Percentiles rank a stretch among this genome's conserved stretches.
Conservation (phyloP, 129 eudicot species). For the Saussurea involucrata region DNA sequence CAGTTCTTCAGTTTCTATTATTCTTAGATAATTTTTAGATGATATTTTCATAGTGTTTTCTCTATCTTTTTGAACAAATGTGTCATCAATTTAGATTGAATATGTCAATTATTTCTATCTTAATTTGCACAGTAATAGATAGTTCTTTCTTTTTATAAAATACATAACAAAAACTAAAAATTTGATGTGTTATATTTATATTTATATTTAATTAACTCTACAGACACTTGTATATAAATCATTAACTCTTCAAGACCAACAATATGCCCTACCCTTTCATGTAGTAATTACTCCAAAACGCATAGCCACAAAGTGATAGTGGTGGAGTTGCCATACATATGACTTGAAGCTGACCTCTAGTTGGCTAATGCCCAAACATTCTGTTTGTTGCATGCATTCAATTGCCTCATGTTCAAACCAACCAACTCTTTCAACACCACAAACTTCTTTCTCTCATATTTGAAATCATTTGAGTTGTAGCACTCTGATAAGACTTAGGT, state of each 20-base stretch:
- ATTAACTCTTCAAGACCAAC: neutral
- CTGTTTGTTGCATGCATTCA: conserved; percentile 12
- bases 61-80: neutral
- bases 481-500: no score
- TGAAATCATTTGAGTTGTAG: no score
- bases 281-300: neutral
- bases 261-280: neutral
- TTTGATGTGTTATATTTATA: neutral
- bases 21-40: neutral
- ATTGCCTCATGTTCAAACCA: neutral
- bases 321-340: conserved; percentile 3
- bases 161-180: no score
- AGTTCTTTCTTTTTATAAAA: no score
- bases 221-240: neutral
- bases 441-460: neutral
- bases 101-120: neutral
- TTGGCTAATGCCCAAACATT: conserved; percentile 10
- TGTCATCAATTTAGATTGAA: neutral
- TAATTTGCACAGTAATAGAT: neutral
- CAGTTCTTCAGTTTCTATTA: neutral
- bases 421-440: conserved; percentile 2
- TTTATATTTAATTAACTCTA: neutral
- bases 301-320: conserved; percentile 10
- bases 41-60: neutral
- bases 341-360: neutral